Evolutionary conservation across 208 protist genomes (phyloP).

Genomic region (Trypanosoma platydactyli): DNA sequence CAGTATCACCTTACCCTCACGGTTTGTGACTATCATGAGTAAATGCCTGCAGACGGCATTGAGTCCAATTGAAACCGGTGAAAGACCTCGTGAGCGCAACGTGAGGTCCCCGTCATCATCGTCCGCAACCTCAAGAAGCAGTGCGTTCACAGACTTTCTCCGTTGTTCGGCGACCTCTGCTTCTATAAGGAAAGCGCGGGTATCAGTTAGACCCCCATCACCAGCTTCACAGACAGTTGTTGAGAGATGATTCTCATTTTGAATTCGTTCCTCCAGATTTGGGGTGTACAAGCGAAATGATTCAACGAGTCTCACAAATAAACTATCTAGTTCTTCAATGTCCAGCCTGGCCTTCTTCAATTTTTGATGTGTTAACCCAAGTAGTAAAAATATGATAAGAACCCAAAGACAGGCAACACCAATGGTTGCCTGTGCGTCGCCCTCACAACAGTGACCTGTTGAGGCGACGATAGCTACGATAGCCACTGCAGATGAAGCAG

Average conservation of each 20-base stretch:
- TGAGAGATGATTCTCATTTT: background rate
- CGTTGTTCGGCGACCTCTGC: slow-evolving; percentile 12
- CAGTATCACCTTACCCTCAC: slow-evolving; percentile 49
- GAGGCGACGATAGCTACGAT: slow-evolving; percentile 3
- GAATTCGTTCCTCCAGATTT: background rate
- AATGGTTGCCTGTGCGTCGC: slow-evolving; percentile 5
- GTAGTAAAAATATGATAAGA: slow-evolving; percentile 4
- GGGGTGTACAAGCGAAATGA: slow-evolving; percentile 1
- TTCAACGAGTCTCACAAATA: slow-evolving; percentile 3
- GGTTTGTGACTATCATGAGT: slow-evolving; percentile 51
- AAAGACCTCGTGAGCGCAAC: slow-evolving; percentile 35
- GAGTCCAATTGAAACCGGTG: slow-evolving; percentile 34
- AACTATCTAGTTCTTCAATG: slow-evolving; percentile 10
- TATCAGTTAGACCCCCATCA: background rate
- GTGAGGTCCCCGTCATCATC: slow-evolving; percentile 51
- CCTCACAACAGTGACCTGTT: background rate
- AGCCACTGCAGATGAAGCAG: background rate
- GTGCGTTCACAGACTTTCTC: slow-evolving; percentile 29
- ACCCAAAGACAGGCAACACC: background rate
- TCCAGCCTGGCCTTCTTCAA: slow-evolving; percentile 14
- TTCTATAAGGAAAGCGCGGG: slow-evolving; percentile 6
- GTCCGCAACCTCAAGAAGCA: slow-evolving; percentile 47
- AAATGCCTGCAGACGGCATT: slow-evolving; percentile 44
- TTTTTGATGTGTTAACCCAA: slow-evolving; percentile 11
- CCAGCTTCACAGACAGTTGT: background rate